Base-by-base conservation (phyloP, 2,329 filamentous ascomycete genomes). In the Trichocomaceae sp. region DNA sequence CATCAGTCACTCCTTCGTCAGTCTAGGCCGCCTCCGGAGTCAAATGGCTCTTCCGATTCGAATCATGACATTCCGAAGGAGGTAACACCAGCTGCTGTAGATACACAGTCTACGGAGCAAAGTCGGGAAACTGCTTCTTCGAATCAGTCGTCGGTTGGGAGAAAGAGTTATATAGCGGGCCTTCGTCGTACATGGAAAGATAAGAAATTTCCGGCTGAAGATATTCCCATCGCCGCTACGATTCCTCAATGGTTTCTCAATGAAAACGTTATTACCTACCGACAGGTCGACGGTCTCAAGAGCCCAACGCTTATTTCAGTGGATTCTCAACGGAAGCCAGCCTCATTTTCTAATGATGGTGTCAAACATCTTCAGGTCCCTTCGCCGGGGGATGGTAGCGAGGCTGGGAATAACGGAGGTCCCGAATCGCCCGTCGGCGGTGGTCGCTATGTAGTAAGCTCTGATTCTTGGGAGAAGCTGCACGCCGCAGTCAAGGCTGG, bases 401-500 rank as follows among this genome's bases (percentile, higher is more conserved):
- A 52, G 23, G 42, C 35, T 17, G 39, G 17, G n/a, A 41, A 44
- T 17, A 17, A 9, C 8, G 44, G 22, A 15, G 22, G 62, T 0
- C 59, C 55, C 31, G 60, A 57, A n/a, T 53, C 62, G 12, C 15
- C 59, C 7, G 45, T 51, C 19, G 45, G 58, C 6, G 61, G 64
- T 9, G 58, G 64, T 46, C 68, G 70, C 20, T 76, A 75, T 60
- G 62, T 66, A n/a, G 60, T 77, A 46, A 67, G 68, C 19, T 66
- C 73, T 45, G 66, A 67, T 26, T 57, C 75, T 20, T 77, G 73
- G 73, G 67, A 72, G 51, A 78, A 81, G 62, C 72, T 83, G 41
- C 67, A 72, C 12, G 74, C 79, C 15, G 75, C 75, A 15, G 69
- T 81, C 46, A 75, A 74, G 57, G 77, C 79, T 37, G 79, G 78